Conservation (phyloP, 805 yeast species). For the Metschnikowia continentalis region DNA sequence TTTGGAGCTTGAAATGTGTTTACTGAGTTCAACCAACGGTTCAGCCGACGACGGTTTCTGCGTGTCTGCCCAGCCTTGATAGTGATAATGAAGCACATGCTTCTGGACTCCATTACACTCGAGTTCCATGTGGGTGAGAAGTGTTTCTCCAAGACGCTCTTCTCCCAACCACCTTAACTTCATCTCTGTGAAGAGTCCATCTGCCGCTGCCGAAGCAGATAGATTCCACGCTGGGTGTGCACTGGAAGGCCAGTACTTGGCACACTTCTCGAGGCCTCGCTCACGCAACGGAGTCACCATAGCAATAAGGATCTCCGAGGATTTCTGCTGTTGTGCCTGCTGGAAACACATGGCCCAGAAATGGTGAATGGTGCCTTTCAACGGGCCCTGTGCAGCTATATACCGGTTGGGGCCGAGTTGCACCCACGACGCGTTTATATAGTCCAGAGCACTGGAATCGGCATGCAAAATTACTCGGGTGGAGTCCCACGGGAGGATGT, state of each 20-base stretch:
- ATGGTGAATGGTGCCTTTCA: conserved; percentile 67
- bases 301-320: conserved; percentile 27
- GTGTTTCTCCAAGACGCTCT: conserved; percentile 19
- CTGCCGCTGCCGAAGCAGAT: conserved; percentile 15
- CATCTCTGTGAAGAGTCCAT: conserved; percentile 20
- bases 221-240: conserved; percentile 19
- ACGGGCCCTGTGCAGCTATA: conserved; percentile 91
- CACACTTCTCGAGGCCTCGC: conserved; percentile 14
- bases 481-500: conserved; percentile 63
- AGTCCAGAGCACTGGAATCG: conserved; percentile 20
- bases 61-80: conserved; percentile 17
- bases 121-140: conserved; percentile 26
- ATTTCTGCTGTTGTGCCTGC: conserved; percentile 26
- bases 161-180: conserved; percentile 18
- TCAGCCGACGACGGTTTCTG: conserved; percentile 12
- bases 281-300: conserved; percentile 35
- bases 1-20: conserved; percentile 4
- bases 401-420: conserved; percentile 28
- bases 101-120: conserved; percentile 16
- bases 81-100: conserved; percentile 16
- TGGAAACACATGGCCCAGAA: conserved; percentile 62
- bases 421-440: conserved; percentile 39
- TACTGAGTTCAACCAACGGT: conserved; percentile 15
- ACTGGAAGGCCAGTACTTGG: conserved; percentile 23
- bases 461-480: conserved; percentile 45